Conservation (phyloP, 129 eudicot species). For the Escallonia herrerae region DNA sequence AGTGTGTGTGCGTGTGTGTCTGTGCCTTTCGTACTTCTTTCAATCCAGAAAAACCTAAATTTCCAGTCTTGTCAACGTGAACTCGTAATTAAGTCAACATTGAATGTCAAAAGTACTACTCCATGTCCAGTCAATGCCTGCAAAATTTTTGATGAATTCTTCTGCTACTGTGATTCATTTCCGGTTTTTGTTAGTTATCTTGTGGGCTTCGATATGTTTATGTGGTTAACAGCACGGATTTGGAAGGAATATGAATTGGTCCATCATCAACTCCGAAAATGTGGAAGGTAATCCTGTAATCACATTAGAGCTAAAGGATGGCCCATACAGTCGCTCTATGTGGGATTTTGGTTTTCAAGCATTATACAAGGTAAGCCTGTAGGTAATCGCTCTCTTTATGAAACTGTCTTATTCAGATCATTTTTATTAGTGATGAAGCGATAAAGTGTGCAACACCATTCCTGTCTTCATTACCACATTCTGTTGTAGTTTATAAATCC, state of each 20-base stretch:
- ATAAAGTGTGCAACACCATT: no score
- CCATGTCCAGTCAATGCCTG: background rate
- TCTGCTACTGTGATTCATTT: background rate
- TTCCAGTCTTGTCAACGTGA: background rate
- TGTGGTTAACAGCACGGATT: slow-evolving; percentile 76
- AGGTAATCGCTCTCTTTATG: background rate
- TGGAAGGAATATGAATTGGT: slow-evolving; percentile 83
- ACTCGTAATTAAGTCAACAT: background rate
- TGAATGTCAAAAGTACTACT: background rate
- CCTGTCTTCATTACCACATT: background rate
- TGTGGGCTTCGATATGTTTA: slow-evolving; percentile 4
- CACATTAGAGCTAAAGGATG: slow-evolving; percentile 80
- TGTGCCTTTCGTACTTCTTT: background rate
- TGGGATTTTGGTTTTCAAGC: slow-evolving; percentile 96
- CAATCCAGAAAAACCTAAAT: slow-evolving; percentile 1
- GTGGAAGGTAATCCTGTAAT: slow-evolving; percentile 67
- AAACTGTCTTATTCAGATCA: background rate
- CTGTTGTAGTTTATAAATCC: background rate
- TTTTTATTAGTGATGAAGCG: background rate
- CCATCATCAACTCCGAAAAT: slow-evolving; percentile 63
- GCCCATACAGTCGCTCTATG: slow-evolving; percentile 81
- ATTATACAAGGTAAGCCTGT: slow-evolving; percentile 58
- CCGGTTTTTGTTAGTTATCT: background rate
- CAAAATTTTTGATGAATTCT: background rate
- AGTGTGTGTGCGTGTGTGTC: no score